A percentile compares a stretch with the other conserved stretches of the same genome.
phyloP scores from a whole-genome alignment of 306 rosid genomes.

The Senna siamea region DNA sequence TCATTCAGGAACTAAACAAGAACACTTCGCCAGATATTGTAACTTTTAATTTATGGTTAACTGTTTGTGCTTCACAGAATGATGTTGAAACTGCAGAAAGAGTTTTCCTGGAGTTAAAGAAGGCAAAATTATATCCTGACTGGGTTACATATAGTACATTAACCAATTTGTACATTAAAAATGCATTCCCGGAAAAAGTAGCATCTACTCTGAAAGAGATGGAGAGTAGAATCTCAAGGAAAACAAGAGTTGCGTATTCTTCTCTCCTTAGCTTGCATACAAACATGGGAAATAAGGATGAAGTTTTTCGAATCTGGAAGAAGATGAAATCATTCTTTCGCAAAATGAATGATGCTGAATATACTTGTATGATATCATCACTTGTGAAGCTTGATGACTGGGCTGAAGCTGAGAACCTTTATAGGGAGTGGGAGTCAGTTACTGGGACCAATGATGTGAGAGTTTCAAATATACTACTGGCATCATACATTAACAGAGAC shows the following conservation, averaged over 20 bases:
- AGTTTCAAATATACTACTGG: conserved; percentile 37
- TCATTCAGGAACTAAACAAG: conserved; percentile 63
- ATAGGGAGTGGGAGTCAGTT: conserved; percentile 79
- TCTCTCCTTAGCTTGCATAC: conserved; percentile 86
- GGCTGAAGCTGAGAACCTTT: conserved; percentile 78
- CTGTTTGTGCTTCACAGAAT: conserved; percentile 62
- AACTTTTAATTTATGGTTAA: conserved; percentile 76
- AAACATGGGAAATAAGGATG: conserved; percentile 76
- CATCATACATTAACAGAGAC: conserved; percentile 34
- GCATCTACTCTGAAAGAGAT: conserved; percentile 75
- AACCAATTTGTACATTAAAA: conserved; percentile 75
- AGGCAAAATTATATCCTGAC: conserved; percentile 67
- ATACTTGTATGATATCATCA: conserved; percentile 83
- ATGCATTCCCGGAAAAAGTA: conserved; percentile 61
- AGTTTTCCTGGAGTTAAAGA: conserved; percentile 70
- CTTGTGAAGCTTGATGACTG: conserved; percentile 70
- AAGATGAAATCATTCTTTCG: conserved; percentile 67
- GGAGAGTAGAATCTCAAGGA: conserved; percentile 63
- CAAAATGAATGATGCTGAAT: conserved; percentile 80
- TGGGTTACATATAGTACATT: conserved; percentile 83
- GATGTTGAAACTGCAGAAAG: conserved; percentile 78
- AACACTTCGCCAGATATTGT: conserved; percentile 66
- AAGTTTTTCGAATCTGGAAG: conserved; percentile 69
- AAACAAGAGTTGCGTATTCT: conserved; percentile 63
- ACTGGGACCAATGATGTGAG: conserved; percentile 70